These are phyloP conservation scores for Houttuynia cordata DNA, from an alignment of 164 flowering plant genomes.

Conservation along the genomic window DNA sequence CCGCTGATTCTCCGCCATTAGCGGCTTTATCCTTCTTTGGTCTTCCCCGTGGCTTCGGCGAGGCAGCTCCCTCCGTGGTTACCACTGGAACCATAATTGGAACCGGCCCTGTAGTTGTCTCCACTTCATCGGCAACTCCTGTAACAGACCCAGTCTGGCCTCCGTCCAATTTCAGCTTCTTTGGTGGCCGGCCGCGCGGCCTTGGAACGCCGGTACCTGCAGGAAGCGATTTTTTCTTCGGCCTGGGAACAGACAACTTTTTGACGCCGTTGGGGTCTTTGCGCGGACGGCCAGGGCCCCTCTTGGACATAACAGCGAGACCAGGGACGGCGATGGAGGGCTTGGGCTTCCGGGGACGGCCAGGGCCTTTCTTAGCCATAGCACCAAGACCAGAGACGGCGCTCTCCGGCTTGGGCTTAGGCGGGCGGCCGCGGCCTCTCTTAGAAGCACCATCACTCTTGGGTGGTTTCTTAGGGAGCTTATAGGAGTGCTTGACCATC, in stretches of 20 bases:
- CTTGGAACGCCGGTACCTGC: neutral
- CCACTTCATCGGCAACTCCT: neutral
- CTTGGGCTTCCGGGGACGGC: constrained; percentile 2
- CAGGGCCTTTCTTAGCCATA: neutral
- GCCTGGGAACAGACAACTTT: neutral
- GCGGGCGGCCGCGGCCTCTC: neutral
- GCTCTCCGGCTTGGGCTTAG: neutral
- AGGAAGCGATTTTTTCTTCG: neutral
- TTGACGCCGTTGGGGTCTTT: too few species aligned
- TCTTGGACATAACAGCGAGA: too few species aligned
- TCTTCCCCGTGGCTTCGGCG: neutral
- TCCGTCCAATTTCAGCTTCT: neutral
- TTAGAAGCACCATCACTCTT: too few species aligned
- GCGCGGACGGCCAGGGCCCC: too few species aligned
- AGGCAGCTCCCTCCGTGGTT: neutral
- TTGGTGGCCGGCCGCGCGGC: neutral
- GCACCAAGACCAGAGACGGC: neutral
- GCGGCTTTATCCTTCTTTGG: neutral
- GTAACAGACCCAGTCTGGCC: too few species aligned
- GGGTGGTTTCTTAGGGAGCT: neutral
- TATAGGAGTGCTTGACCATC: constrained; percentile 8
- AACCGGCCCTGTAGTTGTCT: neutral
- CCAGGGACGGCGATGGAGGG: too few species aligned
- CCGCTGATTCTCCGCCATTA: neutral
- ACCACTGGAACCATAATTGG: neutral